phyloP scores from a whole-genome alignment of 768 basidiomycete genomes.

The Myochromella boudieri region DNA sequence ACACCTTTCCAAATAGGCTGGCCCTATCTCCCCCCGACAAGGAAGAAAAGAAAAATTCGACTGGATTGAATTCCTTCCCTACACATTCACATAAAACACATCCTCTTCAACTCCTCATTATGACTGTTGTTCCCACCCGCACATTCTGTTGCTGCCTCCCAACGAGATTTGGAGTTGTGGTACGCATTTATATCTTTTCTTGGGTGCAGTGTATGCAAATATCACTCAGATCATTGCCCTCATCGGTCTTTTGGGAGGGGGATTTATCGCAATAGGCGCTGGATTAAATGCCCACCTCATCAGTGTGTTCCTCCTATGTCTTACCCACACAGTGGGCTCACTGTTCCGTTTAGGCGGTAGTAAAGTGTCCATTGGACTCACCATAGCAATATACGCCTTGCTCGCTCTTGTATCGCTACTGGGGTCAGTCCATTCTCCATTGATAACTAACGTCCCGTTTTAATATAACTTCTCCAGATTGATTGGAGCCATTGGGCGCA shows the following conservation, averaged over 20 bases:
- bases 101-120: constrained; percentile 17
- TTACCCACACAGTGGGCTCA: not conserved
- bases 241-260: constrained; percentile 46
- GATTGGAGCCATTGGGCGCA: constrained; percentile 41
- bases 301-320: constrained; percentile 3
- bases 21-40: constrained; percentile 36
- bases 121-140: constrained; percentile 37
- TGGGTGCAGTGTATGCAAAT: not conserved
- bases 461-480: constrained; percentile 26
- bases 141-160: constrained; percentile 54
- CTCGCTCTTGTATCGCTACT: constrained; percentile 43
- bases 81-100: constrained; percentile 9
- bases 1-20: constrained; percentile 38
- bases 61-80: constrained; percentile 18
- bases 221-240: constrained; percentile 38
- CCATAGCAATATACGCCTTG: constrained; percentile 40
- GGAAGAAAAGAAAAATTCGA: constrained; percentile 11
- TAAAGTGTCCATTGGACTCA: constrained; percentile 40
- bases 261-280: constrained; percentile 36
- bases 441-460: not conserved
- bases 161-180: constrained; percentile 46
- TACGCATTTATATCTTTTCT: constrained; percentile 24
- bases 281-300: constrained; percentile 11
- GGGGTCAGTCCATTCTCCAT: constrained; percentile 31
- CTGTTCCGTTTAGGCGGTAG: constrained; percentile 26